A percentile compares a stretch with the other conserved stretches of the same genome.
Conservation (phyloP, 2,329 filamentous ascomycete species). For the Rugonectria rugulosa region DNA sequence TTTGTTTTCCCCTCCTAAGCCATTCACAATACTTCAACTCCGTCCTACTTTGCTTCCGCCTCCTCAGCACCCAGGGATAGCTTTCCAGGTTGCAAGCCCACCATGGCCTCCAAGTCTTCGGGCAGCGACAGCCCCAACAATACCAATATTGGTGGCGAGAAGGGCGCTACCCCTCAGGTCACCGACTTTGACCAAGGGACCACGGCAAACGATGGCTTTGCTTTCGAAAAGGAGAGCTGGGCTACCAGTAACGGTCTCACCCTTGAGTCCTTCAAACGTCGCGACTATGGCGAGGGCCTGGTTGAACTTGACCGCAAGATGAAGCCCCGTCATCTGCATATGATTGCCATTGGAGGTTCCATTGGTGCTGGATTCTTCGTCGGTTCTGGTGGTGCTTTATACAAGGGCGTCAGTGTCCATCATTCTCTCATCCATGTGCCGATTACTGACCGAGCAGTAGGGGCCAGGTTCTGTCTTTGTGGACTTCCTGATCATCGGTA, state of each 20-base stretch:
- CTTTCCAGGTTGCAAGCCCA: constrained; percentile 18
- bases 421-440: not conserved
- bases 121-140: constrained; percentile 31
- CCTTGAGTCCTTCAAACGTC: constrained; percentile 35
- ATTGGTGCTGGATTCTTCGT: constrained; percentile 71
- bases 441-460: constrained; percentile 21
- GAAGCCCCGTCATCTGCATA: constrained; percentile 66
- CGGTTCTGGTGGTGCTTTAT: constrained; percentile 63
- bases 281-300: constrained; percentile 25
- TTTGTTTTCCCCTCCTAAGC: constrained; percentile 14
- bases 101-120: constrained; percentile 30
- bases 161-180: constrained; percentile 28
- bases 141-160: constrained; percentile 32
- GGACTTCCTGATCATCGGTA: constrained; percentile 63
- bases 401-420: constrained; percentile 49
- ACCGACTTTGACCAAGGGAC: constrained; percentile 27
- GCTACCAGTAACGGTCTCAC: constrained; percentile 38
- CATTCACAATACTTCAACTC: constrained; percentile 2
- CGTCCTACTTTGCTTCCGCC: not conserved
- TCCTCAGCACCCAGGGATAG: not conserved
- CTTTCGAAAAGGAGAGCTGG: constrained; percentile 31
- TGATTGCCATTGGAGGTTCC: constrained; percentile 69
- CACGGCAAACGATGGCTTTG: constrained; percentile 24
- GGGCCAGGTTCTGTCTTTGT: constrained; percentile 54
- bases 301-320: constrained; percentile 54